A percentile compares a stretch with the other conserved stretches of the same genome.
Evolutionary conservation across 306 rosid genomes (phyloP).

Genomic region (Alnus glutinosa): DNA sequence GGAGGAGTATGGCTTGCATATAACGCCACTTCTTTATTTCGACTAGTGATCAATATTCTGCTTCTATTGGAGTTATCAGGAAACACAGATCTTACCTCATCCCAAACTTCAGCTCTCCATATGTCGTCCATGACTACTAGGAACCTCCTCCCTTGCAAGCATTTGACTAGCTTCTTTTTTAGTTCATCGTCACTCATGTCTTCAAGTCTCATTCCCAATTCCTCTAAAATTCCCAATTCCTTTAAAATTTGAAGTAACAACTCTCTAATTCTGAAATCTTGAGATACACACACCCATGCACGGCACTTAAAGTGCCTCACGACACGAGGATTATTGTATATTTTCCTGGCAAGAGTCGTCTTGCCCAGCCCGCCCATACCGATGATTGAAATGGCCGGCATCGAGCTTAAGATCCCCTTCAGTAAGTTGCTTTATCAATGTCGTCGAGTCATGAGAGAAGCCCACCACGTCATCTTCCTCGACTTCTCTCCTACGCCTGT

Average conservation of each 20-base stretch:
- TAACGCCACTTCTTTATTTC: conserved; percentile 20
- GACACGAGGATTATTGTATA: not conserved
- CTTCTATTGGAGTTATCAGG: conserved; percentile 14
- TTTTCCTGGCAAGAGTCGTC: not conserved
- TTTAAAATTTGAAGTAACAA: not conserved
- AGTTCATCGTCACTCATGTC: not conserved
- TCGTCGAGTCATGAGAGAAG: not conserved
- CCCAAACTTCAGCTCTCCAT: conserved; percentile 20
- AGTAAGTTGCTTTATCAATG: not conserved
- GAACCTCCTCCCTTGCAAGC: not conserved
- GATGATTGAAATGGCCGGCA: not conserved
- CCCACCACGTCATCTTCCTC: not conserved
- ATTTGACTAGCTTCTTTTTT: not conserved
- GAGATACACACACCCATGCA: conserved; percentile 18
- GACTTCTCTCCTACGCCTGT: not conserved
- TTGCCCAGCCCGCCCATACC: not conserved
- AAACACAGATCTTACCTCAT: conserved; percentile 14
- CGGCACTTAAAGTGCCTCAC: not conserved
- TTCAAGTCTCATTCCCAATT: not conserved
- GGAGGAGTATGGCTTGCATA: not conserved
- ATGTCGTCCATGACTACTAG: conserved; percentile 24
- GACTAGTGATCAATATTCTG: conserved; percentile 33
- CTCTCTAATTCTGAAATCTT: not conserved
- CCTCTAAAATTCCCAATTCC: not conserved
- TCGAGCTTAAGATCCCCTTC: not conserved